Evolutionary conservation across 768 basidiomycete genomes (phyloP).

Genomic region (Trametopsis cervina): DNA sequence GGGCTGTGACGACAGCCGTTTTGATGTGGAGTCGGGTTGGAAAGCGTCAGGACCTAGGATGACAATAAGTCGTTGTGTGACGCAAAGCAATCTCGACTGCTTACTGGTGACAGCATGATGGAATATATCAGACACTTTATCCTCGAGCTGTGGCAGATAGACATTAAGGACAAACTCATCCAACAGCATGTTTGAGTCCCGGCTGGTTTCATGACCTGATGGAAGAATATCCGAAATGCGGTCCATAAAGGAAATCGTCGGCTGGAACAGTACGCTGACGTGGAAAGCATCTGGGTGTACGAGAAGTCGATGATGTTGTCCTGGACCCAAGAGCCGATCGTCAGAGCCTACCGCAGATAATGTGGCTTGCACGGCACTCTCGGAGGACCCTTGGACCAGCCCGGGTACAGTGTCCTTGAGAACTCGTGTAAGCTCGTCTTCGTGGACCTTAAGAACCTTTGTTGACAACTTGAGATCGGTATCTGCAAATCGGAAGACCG

Average conservation of each 20-base stretch:
- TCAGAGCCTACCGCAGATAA: slow-evolving; percentile 58
- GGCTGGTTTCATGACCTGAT: slow-evolving; percentile 56
- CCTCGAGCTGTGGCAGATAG: slow-evolving; percentile 92
- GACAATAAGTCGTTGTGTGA: slow-evolving; percentile 2
- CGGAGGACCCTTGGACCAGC: slow-evolving; percentile 65
- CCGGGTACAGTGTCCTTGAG: slow-evolving; percentile 93
- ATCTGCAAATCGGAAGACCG: slow-evolving; percentile 87
- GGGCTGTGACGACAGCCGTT: slow-evolving; percentile 59
- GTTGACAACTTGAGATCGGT: slow-evolving; percentile 70
- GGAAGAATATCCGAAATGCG: slow-evolving; percentile 69
- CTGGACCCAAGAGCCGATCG: slow-evolving; percentile 64
- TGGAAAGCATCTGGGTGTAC: slow-evolving; percentile 92
- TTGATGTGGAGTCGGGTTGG: slow-evolving; percentile 68
- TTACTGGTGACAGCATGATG: slow-evolving; percentile 77
- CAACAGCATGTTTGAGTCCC: slow-evolving; percentile 64
- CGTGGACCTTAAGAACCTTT: slow-evolving; percentile 65
- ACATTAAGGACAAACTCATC: slow-evolving; percentile 92
- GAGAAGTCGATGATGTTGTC: slow-evolving; percentile 78
- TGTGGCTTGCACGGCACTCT: slow-evolving; percentile 57
- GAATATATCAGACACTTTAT: slow-evolving; percentile 84
- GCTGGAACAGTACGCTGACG: slow-evolving; percentile 90
- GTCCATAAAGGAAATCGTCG: slow-evolving; percentile 80
- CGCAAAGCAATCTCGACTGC: too few species aligned
- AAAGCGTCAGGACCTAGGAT: slow-evolving; percentile 75
- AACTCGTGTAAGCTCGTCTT: slow-evolving; percentile 78